Percentiles rank a stretch among this genome's conserved stretches.
These are phyloP conservation scores for Phaeosphaeria sp. DNA, from an alignment of 2,329 filamentous ascomycete genomes.

Conservation along the genomic window DNA sequence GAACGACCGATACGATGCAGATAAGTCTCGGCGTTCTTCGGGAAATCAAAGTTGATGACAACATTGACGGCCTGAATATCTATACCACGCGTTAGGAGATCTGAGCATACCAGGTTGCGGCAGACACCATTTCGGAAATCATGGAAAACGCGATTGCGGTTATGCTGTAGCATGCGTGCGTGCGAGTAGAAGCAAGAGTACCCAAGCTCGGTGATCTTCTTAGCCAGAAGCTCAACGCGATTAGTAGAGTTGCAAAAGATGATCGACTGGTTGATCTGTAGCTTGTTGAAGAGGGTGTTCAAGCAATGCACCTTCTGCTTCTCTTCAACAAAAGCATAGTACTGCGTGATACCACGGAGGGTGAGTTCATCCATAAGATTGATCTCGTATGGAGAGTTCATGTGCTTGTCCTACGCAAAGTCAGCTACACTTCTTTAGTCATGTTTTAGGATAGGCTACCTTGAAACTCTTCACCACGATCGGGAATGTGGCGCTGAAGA, in stretches of 20 bases:
- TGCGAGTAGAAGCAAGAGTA: conserved; percentile 99
- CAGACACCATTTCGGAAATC: conserved; percentile 98
- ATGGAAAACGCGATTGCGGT: conserved; percentile 97
- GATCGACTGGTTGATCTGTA: conserved; percentile 99
- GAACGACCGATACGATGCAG: conserved; percentile 98
- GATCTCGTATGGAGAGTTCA: conserved; percentile 95
- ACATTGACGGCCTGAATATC: conserved; percentile 99
- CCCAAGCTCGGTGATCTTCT: conserved; percentile 98
- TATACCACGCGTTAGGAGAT: conserved; percentile 96
- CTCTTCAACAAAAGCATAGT: conserved; percentile 99
- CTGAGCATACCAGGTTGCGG: conserved; percentile 97
- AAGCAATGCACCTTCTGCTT: conserved; percentile 99
- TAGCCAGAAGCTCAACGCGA: conserved; percentile 93
- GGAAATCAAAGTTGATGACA: conserved; percentile 99
- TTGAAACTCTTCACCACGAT: conserved; percentile 97
- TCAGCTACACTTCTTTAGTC: conserved; percentile 10
- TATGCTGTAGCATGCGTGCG: conserved; percentile 95
- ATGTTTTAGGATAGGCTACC: conserved; percentile 34
- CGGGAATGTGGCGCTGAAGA: conserved; percentile 98
- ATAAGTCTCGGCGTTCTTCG: conserved; percentile 99
- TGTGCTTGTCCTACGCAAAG: conserved; percentile 79
- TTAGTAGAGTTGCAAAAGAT: conserved; percentile 99
- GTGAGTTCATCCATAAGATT: conserved; percentile 99
- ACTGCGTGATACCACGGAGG: conserved; percentile 96
- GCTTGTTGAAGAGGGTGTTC: conserved; percentile 97